Percentiles rank a stretch among this genome's conserved stretches.
These are phyloP conservation scores for Brassica balearica DNA, from an alignment of 441 rosid species.

Conservation along the genomic window DNA sequence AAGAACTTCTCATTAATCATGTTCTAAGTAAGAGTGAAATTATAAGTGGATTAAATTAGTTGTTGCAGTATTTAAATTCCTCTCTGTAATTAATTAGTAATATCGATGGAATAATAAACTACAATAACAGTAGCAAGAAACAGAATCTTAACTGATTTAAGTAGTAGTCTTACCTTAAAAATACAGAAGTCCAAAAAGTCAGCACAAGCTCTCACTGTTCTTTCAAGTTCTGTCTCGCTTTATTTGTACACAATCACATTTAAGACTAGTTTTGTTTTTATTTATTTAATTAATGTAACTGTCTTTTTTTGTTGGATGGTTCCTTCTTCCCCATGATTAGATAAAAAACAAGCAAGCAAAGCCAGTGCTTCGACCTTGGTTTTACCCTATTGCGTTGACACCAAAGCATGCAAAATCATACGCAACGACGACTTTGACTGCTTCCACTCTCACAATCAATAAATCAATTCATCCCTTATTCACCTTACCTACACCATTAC, in stretches of 20 bases:
- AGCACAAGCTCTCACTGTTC: constrained; percentile 31
- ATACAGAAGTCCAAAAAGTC: constrained; percentile 25
- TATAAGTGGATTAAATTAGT: constrained; percentile 11
- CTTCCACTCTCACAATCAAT: constrained; percentile 28
- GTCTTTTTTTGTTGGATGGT: constrained; percentile 1
- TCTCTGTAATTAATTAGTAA: neutral
- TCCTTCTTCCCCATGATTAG: constrained; percentile 38
- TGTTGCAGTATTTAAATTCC: neutral
- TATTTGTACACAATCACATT: constrained; percentile 42
- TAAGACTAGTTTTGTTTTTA: constrained; percentile 27
- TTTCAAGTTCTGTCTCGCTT: constrained; percentile 38
- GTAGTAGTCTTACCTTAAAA: constrained; percentile 28
- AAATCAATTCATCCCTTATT: constrained; percentile 17
- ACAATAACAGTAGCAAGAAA: neutral
- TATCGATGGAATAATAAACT: neutral
- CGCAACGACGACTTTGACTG: constrained; percentile 28
- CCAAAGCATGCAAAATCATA: constrained; percentile 38
- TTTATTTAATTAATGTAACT: constrained; percentile 8
- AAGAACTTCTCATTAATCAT: no score
- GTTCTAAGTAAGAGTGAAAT: neutral
- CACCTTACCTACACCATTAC: constrained; percentile 22
- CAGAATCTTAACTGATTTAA: neutral
- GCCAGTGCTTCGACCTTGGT: constrained; percentile 41
- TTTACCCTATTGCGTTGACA: constrained; percentile 35
- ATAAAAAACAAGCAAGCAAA: constrained; percentile 37